These are phyloP conservation scores for Harringtonia lauricola DNA, from an alignment of 2,329 filamentous ascomycete species.

Conservation along the genomic window DNA sequence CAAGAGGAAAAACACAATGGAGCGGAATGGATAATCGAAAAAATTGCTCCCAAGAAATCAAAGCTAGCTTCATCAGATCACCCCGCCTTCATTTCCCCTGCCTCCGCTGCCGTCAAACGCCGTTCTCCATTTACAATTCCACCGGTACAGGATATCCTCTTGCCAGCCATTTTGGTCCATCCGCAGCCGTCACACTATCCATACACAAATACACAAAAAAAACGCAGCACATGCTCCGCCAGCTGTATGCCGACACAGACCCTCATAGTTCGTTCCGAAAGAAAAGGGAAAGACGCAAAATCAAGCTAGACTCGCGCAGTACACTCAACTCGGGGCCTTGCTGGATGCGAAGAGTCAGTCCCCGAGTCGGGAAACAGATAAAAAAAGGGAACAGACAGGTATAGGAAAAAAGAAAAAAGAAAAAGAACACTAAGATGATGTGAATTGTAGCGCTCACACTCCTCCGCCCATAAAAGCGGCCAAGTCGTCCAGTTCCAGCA, in stretches of 20 bases:
- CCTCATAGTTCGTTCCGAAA: neutral
- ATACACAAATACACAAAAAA: neutral
- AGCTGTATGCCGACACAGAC: neutral
- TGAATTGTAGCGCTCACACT: constrained; percentile 26
- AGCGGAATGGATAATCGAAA: too few relatives aligned
- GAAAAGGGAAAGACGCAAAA: neutral
- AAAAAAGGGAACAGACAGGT: neutral
- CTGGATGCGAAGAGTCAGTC: neutral
- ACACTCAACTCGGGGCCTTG: neutral
- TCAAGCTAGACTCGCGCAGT: neutral
- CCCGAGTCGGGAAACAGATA: neutral
- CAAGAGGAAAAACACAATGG: neutral
- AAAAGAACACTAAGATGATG: neutral
- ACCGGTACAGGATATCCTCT: neutral
- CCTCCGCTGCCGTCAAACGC: neutral
- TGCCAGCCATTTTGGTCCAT: neutral
- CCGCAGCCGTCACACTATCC: neutral
- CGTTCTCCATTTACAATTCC: neutral
- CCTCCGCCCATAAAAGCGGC: constrained; percentile 53
- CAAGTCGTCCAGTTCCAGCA: constrained; percentile 49
- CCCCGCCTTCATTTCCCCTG: too few relatives aligned
- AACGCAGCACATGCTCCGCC: neutral
- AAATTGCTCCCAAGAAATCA: too few relatives aligned
- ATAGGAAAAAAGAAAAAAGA: neutral
- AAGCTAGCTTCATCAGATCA: too few relatives aligned